Percentiles rank a stretch among this genome's conserved stretches.
These are phyloP conservation scores for Neonectria punicea DNA, from an alignment of 2,329 filamentous ascomycete species.

Conservation along the genomic window DNA sequence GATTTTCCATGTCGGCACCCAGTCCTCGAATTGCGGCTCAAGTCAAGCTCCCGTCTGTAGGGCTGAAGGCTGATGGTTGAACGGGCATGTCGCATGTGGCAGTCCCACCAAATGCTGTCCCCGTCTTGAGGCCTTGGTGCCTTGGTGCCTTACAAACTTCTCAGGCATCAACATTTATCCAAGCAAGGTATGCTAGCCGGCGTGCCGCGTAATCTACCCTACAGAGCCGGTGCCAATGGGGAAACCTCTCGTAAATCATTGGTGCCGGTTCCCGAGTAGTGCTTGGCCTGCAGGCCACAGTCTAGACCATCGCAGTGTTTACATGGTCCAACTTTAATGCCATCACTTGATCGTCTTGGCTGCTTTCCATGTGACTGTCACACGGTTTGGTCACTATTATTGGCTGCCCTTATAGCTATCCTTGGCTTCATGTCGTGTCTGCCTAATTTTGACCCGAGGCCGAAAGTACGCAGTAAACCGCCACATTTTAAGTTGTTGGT, in stretches of 20 bases:
- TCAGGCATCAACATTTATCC: constrained; percentile 21
- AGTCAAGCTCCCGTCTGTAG: constrained; percentile 40
- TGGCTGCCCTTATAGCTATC: constrained; percentile 3
- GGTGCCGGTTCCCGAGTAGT: constrained; percentile 11
- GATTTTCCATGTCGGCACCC: constrained; percentile 38
- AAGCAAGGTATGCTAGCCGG: no score
- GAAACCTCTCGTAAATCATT: background rate
- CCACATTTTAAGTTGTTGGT: background rate
- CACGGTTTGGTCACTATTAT: constrained; percentile 1
- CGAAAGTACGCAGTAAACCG: background rate
- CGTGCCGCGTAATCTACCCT: constrained; percentile 7
- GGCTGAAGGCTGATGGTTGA: constrained; percentile 38
- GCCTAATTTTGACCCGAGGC: background rate
- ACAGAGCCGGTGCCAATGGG: background rate
- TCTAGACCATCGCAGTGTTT: constrained; percentile 9
- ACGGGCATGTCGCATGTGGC: constrained; percentile 27
- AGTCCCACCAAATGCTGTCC: constrained; percentile 27
- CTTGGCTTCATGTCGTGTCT: background rate
- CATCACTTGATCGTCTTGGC: constrained; percentile 16
- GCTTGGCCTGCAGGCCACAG: constrained; percentile 14
- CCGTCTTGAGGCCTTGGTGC: constrained; percentile 14
- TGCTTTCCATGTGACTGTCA: constrained; percentile 13
- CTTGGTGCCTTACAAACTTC: background rate
- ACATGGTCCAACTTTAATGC: constrained; percentile 10
- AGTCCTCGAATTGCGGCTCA: constrained; percentile 44